phyloP scores from a whole-genome alignment of 805 yeast species.

The Candida sonorensis region DNA sequence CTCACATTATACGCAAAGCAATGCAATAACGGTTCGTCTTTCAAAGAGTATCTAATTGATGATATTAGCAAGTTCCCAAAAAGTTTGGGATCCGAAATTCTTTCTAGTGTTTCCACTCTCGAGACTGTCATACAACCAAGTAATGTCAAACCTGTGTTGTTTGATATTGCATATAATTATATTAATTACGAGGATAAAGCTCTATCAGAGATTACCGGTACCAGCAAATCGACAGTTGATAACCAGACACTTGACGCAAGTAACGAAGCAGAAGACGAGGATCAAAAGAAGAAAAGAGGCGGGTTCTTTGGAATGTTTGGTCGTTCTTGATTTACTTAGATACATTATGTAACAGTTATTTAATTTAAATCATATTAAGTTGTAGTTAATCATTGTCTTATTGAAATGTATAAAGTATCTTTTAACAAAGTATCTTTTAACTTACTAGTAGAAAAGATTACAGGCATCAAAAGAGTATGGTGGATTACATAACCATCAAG shows the following conservation, averaged over 20 bases:
- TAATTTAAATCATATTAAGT: background rate
- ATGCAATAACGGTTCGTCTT: constrained; percentile 6
- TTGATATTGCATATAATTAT: constrained; percentile 85
- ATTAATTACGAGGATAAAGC: constrained; percentile 43
- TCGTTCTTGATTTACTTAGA: constrained; percentile 24
- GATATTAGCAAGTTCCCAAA: constrained; percentile 23
- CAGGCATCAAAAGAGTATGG: no score
- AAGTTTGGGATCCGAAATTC: constrained; percentile 21
- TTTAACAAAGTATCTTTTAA: no score
- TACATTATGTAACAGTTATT: background rate
- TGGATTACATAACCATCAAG: no score
- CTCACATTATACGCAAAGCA: constrained; percentile 40
- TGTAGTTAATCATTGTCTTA: no score
- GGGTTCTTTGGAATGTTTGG: constrained; percentile 76
- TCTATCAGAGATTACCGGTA: no score
- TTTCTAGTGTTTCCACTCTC: constrained; percentile 26
- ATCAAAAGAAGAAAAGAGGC: constrained; percentile 38
- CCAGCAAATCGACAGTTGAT: no score
- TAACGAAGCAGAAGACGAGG: constrained; percentile 11
- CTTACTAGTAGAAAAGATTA: no score
- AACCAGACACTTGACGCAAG: background rate
- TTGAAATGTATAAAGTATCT: no score
- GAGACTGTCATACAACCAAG: constrained; percentile 46
- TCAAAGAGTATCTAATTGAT: constrained; percentile 23
- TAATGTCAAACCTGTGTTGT: constrained; percentile 80